Conservation (phyloP, 164 flowering plant genomes). For the Nymphaea colorata region DNA sequence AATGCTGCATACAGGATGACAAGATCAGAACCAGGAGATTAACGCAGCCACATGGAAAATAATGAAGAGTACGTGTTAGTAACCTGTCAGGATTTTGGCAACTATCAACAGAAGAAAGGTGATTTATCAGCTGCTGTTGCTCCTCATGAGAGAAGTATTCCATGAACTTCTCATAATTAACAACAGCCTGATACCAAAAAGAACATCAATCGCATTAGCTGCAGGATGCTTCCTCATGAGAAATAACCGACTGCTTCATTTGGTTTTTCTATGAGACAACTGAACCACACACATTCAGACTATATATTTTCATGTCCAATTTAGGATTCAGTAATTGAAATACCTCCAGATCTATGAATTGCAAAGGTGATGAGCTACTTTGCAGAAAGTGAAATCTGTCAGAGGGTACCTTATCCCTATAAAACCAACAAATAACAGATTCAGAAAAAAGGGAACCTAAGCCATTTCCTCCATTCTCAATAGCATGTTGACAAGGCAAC, state of each 20-base stretch:
- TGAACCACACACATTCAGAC: not conserved
- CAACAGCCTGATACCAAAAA: not conserved
- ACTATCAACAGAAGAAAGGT: constrained; percentile 51
- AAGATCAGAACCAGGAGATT: not conserved
- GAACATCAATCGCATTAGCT: not conserved
- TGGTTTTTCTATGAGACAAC: not conserved
- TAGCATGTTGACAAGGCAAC: not conserved
- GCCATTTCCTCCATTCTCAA: not conserved
- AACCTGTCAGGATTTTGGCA: constrained; percentile 55
- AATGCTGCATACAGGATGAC: constrained; percentile 38
- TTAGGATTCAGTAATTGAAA: constrained; percentile 9
- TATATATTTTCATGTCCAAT: not conserved
- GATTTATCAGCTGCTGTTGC: constrained; percentile 44
- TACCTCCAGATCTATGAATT: constrained; percentile 59
- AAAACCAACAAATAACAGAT: constrained; percentile 5
- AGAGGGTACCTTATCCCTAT: constrained; percentile 47
- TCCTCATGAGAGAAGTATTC: constrained; percentile 54
- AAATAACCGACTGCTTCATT: not conserved
- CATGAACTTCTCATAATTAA: not conserved
- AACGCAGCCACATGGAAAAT: not conserved
- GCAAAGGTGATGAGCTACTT: constrained; percentile 45
- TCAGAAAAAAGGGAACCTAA: not conserved
- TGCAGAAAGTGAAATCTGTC: constrained; percentile 36
- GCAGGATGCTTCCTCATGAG: not conserved
- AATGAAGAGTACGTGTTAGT: constrained; percentile 5